phyloP scores from a whole-genome alignment of 2,329 filamentous ascomycete species.

The Beauveria pseudobassiana region DNA sequence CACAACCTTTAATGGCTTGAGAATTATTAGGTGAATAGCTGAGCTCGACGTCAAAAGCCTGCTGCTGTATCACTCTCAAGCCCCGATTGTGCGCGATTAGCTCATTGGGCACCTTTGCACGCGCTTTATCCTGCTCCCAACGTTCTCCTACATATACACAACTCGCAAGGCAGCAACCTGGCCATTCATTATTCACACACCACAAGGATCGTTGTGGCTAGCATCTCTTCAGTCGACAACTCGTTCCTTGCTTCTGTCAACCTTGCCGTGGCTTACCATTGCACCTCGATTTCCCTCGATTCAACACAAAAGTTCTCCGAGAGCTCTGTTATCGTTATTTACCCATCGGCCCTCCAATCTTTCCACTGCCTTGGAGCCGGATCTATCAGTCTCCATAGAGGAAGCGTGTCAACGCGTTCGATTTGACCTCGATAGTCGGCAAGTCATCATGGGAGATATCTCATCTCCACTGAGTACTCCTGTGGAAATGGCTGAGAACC shows the following conservation, averaged over 20 bases:
- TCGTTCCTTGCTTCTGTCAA: not conserved
- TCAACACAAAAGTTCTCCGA: not conserved
- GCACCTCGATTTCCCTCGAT: too few relatives aligned
- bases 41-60: not conserved
- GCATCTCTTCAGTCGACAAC: not conserved
- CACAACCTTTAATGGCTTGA: not conserved
- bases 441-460: slow-evolving; percentile 1
- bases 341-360: too few relatives aligned
- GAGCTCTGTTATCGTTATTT: not conserved
- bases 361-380: not conserved
- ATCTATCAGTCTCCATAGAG: not conserved
- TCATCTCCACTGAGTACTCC: not conserved
- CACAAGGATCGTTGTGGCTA: not conserved
- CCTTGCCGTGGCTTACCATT: not conserved
- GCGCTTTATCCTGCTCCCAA: not conserved
- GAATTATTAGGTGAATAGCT: not conserved
- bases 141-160: not conserved
- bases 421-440: not conserved
- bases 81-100: not conserved
- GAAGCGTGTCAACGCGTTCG: not conserved
- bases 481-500: not conserved
- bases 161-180: not conserved
- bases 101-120: not conserved
- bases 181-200: not conserved
- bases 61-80: not conserved